Evolutionary conservation across 2,329 filamentous ascomycete species (phyloP).

Genomic region (Fusarium sororula): DNA sequence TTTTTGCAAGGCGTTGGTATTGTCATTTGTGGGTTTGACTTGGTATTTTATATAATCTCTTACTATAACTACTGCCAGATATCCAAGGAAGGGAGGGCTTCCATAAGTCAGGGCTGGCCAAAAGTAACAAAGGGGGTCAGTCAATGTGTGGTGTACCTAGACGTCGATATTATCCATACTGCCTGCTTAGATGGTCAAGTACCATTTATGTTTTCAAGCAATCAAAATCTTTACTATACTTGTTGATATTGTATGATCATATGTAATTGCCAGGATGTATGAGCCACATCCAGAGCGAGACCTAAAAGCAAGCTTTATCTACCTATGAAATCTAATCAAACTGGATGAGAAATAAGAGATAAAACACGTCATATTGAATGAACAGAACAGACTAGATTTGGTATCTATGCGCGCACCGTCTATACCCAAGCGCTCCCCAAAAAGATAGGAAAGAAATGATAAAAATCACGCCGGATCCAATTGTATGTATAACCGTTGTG

Average conservation of each 20-base stretch:
- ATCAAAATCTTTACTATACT: background rate
- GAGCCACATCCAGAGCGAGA: background rate
- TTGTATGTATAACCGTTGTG: slow-evolving; percentile 12
- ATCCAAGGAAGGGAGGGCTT: background rate
- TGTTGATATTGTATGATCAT: background rate
- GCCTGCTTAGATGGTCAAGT: background rate
- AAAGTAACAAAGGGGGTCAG: background rate
- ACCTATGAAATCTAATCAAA: background rate
- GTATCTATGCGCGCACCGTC: slow-evolving; percentile 45
- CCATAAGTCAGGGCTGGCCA: background rate
- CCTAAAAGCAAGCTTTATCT: background rate
- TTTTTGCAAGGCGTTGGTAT: slow-evolving; percentile 26
- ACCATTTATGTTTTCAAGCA: background rate
- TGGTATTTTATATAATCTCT: background rate
- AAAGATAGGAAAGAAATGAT: background rate
- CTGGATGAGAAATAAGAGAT: background rate
- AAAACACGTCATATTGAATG: background rate
- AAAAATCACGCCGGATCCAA: slow-evolving; percentile 9
- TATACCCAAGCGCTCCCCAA: slow-evolving; percentile 35
- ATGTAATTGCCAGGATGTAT: background rate
- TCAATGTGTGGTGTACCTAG: background rate
- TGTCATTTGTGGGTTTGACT: slow-evolving; percentile 13
- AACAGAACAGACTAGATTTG: slow-evolving; percentile 36
- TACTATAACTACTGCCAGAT: slow-evolving; percentile 1
- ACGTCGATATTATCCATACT: background rate